Percentiles rank a stretch among this genome's conserved stretches.
phyloP scores from a whole-genome alignment of 257 asterid genomes.

The Jacaranda mimosifolia region DNA sequence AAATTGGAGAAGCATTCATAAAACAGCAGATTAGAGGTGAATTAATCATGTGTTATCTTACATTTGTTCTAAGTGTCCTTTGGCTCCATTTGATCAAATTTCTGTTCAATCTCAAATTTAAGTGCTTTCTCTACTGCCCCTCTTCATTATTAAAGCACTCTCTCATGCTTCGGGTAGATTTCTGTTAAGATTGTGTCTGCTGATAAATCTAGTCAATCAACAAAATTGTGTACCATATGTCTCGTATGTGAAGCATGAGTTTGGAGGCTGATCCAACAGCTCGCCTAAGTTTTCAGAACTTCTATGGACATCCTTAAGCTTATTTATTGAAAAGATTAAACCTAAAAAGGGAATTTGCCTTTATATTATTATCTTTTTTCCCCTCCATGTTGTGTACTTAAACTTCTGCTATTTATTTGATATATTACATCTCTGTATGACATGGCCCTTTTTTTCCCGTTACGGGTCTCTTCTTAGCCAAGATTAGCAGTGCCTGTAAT shows the following conservation, averaged over 20 bases:
- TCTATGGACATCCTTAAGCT: no score
- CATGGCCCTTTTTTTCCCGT: no score
- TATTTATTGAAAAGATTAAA: no score
- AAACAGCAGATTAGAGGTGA: constrained; percentile 75
- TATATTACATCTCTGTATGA: no score
- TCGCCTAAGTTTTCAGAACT: no score
- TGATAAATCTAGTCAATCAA: background rate
- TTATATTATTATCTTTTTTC: no score
- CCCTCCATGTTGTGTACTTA: no score
- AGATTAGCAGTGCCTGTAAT: no score
- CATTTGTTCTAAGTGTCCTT: constrained; percentile 7
- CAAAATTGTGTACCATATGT: background rate
- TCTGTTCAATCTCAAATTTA: background rate
- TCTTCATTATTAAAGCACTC: background rate
- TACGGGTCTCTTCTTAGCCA: no score
- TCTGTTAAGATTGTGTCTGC: background rate
- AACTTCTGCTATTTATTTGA: no score
- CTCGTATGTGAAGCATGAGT: background rate
- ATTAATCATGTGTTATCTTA: constrained; percentile 16
- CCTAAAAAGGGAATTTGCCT: no score
- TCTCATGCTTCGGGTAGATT: background rate
- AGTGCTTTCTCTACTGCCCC: background rate
- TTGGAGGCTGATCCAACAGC: no score
- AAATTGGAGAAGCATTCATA: constrained; percentile 92
- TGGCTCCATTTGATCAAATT: constrained; percentile 21